A percentile compares a stretch with the other conserved stretches of the same genome.
Evolutionary conservation across 768 basidiomycete species (phyloP).

Genomic region (Cubamyces sp.): DNA sequence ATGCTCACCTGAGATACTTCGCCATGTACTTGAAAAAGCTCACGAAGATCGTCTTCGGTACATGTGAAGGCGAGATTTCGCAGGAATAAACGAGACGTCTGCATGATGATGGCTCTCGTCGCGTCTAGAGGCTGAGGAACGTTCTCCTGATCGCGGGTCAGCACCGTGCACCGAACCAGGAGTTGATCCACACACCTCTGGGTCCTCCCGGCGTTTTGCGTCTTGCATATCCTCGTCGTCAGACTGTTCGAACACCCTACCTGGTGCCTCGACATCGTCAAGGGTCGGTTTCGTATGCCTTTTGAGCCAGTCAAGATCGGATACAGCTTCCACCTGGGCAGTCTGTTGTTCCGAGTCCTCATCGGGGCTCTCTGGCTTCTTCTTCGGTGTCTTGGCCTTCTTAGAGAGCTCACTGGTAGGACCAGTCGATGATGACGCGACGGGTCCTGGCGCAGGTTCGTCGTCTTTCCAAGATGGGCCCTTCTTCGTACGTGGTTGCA

Average conservation of each 20-base stretch:
- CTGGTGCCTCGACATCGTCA: slow-evolving; percentile 35
- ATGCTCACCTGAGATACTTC: slow-evolving; percentile 72
- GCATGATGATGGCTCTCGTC: slow-evolving; percentile 56
- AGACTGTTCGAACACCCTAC: slow-evolving; percentile 65
- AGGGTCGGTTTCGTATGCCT: slow-evolving; percentile 58
- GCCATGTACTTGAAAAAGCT: slow-evolving; percentile 71
- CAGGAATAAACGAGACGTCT: slow-evolving; percentile 83
- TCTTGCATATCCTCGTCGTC: slow-evolving; percentile 48
- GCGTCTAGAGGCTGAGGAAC: slow-evolving; percentile 24
- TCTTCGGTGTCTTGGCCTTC: slow-evolving; percentile 29
- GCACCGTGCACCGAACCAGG: background rate
- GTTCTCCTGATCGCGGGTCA: background rate
- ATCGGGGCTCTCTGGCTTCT: background rate
- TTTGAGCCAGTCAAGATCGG: slow-evolving; percentile 79
- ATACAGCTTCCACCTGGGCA: slow-evolving; percentile 44
- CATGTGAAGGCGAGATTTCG: slow-evolving; percentile 95
- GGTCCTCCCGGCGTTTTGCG: slow-evolving; percentile 12
- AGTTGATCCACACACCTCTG: background rate
- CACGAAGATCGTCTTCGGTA: slow-evolving; percentile 67
- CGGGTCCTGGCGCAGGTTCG: slow-evolving; percentile 7
- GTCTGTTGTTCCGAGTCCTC: slow-evolving; percentile 20
- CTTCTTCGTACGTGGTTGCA: slow-evolving; percentile 64
- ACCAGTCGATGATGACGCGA: slow-evolving; percentile 6
- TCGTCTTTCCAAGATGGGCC: slow-evolving; percentile 72
- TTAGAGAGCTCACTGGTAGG: slow-evolving; percentile 17